These are phyloP conservation scores for Cercospora canescens DNA, from an alignment of 2,329 filamentous ascomycete genomes.

Conservation along the genomic window DNA sequence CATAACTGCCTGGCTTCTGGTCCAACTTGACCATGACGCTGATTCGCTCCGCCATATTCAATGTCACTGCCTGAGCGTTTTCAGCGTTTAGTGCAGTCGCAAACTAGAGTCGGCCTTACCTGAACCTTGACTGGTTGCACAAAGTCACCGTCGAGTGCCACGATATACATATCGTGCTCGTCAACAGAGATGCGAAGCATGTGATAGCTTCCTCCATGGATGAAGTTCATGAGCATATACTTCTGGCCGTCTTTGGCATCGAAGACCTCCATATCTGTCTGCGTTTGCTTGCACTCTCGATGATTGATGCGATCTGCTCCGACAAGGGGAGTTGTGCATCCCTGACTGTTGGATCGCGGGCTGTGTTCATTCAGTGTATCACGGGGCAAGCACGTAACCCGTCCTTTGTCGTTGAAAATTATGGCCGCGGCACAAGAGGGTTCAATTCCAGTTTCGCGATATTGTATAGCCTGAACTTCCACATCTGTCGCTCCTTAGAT, in stretches of 20 bases:
- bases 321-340: constrained; percentile 15
- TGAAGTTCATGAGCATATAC: constrained; percentile 22
- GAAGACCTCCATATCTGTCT: constrained; percentile 21
- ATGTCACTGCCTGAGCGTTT: constrained; percentile 2
- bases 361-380: constrained; percentile 9
- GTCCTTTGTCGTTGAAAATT: constrained; percentile 18
- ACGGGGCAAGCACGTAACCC: constrained; percentile 8
- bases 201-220: constrained; percentile 23
- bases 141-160: constrained; percentile 26
- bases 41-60: constrained; percentile 20
- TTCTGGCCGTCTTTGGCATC: constrained; percentile 18
- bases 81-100: background rate
- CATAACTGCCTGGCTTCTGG: constrained; percentile 19
- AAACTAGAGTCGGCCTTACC: background rate
- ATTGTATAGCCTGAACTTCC: constrained; percentile 14
- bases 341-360: constrained; percentile 12
- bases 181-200: constrained; percentile 24
- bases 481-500: no score
- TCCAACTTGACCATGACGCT: constrained; percentile 21
- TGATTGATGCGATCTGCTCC: constrained; percentile 20
- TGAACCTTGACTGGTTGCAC: constrained; percentile 23
- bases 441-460: constrained; percentile 19
- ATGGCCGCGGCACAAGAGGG: constrained; percentile 20
- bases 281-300: constrained; percentile 20
- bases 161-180: constrained; percentile 23